Base-by-base conservation (phyloP, 169 alveolate species). In the Babesia ovis region DNA sequence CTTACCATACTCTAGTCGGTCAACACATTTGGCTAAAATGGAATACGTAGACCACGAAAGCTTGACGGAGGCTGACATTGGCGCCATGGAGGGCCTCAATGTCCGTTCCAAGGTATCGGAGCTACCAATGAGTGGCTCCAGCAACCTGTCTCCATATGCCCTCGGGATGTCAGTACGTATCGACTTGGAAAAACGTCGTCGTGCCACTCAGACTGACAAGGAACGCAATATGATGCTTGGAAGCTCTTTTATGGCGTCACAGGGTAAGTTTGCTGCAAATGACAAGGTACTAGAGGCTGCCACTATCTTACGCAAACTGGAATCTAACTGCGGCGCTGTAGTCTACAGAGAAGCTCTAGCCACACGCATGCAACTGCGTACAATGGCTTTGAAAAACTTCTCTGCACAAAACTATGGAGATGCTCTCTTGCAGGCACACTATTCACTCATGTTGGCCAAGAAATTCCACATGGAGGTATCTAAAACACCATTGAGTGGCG, bases 291-390 rank as follows among this genome's bases (percentile, higher is more conserved):
- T 50, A 31, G 81, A 69, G 18, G 87, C 87, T 6, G 77, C 77
- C 2, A 57, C 46, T 32, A 79, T 79, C n/a, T 35, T 79, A 45
- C 64, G 74, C 37, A 79, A 79, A 41, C 37, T 79, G 50, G 74
- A 79, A 31, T n/a, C 69, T 32, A 69, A 53, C 54, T 66, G 79
- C 27, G 68, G 76, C 31, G 37, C 83, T 16, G 25, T 81, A 41
- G 66, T 81, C 6, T 81, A 57, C 35, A 58, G 89, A 2, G 89
- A 81, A 73, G 89, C 89, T n/a, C 55, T 81, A 8, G 85, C 89
- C 0, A 72, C 89, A 0, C 70, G 84, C 27, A 81, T 71, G 89
- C 75, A 51, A 25, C 73, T 81, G 37, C 77, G 89, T 20, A 81
- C 25, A 31, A 54, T 81, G 79, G 77, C 89, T 14, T 41, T 81